Evolutionary conservation across 805 yeast species (phyloP).

Genomic region (Hanseniaspora meyeri): DNA sequence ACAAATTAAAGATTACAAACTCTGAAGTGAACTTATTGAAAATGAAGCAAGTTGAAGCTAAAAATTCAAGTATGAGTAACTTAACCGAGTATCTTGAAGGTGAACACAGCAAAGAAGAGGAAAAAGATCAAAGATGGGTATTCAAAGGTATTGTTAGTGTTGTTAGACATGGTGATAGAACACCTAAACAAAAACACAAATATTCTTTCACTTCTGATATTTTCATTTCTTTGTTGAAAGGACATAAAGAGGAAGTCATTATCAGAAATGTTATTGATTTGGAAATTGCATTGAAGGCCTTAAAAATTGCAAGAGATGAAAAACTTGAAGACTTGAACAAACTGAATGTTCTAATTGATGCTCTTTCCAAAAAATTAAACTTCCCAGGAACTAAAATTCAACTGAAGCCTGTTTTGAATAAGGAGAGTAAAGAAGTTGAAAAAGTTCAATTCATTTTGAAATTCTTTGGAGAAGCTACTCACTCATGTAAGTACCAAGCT

Average conservation of each 20-base stretch:
- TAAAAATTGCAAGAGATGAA: conserved; percentile 66
- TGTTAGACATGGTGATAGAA: conserved; percentile 93
- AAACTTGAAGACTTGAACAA: conserved; percentile 71
- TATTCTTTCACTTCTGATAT: conserved; percentile 83
- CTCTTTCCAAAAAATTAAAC: conserved; percentile 75
- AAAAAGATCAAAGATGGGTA: conserved; percentile 75
- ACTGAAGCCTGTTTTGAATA: conserved; percentile 70
- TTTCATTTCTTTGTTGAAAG: conserved; percentile 76
- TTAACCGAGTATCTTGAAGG: conserved; percentile 8
- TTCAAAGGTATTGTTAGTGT: conserved; percentile 86
- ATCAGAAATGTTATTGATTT: conserved; percentile 81
- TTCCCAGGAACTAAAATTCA: conserved; percentile 96
- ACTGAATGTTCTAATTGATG: conserved; percentile 60
- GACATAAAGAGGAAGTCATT: conserved; percentile 91
- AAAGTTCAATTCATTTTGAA: conserved; percentile 91
- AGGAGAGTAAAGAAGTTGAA: conserved; percentile 56
- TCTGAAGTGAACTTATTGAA: conserved; percentile 9
- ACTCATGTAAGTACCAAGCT: conserved; percentile 89
- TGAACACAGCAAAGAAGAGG: conserved; percentile 23
- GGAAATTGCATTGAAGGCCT: conserved; percentile 72
- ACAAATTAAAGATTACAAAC: conserved; percentile 14
- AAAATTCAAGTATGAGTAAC: conserved; percentile 17
- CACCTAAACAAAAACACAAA: conserved; percentile 95
- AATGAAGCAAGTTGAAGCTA: conserved; percentile 16
- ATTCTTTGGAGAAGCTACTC: conserved; percentile 99